Evolutionary conservation across 441 rosid species (phyloP).

Genomic region (Melastoma candidum): DNA sequence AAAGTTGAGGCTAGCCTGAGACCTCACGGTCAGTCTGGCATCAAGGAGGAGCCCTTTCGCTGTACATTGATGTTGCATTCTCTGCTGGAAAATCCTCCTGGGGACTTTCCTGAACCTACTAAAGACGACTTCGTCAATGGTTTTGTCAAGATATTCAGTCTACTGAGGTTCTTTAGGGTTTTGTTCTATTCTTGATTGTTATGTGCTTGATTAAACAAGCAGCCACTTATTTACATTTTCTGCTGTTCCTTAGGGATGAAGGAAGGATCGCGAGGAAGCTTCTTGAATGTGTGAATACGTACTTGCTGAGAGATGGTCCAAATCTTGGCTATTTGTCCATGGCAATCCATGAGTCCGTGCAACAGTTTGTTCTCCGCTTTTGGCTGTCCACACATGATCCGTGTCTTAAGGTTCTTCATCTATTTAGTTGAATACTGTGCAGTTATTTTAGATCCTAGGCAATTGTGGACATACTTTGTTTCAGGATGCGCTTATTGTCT

Average conservation of each 20-base stretch:
- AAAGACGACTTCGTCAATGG: conserved; percentile 61
- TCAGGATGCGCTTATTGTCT: conserved; percentile 67
- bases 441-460: conserved; percentile 4
- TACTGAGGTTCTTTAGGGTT: conserved; percentile 39
- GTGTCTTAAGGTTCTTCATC: conserved; percentile 63
- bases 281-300: conserved; percentile 73
- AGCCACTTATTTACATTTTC: conserved; percentile 15
- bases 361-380: conserved; percentile 51
- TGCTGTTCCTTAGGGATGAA: conserved; percentile 63
- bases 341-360: conserved; percentile 63
- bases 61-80: conserved; percentile 58
- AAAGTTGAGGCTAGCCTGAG: conserved; percentile 52
- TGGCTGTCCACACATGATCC: conserved; percentile 78
- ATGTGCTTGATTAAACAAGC: conserved; percentile 11
- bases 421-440: background rate
- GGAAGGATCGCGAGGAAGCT: conserved; percentile 89
- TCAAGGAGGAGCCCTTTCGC: conserved; percentile 76
- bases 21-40: conserved; percentile 38
- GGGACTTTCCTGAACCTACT: conserved; percentile 67
- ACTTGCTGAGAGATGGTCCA: conserved; percentile 83
- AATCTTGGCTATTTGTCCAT: conserved; percentile 56
- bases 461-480: conserved; percentile 10
- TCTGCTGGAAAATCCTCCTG: conserved; percentile 82
- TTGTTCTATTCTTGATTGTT: conserved; percentile 8
- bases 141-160: conserved; percentile 60